Base-by-base conservation (phyloP, 2,329 filamentous ascomycete genomes). In the Fusarium fujikuroi region DNA sequence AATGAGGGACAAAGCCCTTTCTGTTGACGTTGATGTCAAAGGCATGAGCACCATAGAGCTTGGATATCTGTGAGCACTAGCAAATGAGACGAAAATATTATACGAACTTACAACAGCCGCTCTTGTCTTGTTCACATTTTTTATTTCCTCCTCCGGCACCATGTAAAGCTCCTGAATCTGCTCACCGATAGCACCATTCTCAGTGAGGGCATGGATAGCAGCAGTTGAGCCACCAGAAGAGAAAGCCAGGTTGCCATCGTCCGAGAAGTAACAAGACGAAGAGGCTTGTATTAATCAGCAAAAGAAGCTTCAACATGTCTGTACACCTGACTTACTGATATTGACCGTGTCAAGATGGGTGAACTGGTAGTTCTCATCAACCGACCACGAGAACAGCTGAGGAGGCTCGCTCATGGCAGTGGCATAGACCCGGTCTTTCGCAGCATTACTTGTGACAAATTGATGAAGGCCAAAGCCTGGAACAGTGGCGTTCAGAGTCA, bases 211-310 rank as follows among this genome's bases (percentile, higher is more conserved):
- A 19, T 62, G 60, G 7, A 62, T 62, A 7, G 32, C 32, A 12
- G 60, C 60, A 30, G 60, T 62, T 23, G 60, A 62, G 11, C 60
- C 52, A 19, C 60, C 60, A 46, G 60, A 62, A 9, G 52, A 62
- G 5, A 62, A 62, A 6, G 60, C 52, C 8, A 62, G 15, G 18
- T 59, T 59, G 8, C 60, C 60, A 14, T 62, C 52, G 7, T 62
- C 60, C 4, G 60, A 47, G 8, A 62, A 30, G 42, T 62, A 62
- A 25, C 60, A 62, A n/a, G 60, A 62, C 4, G 60, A 62, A 18
- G 60, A 62, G 3, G 60, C 60, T 62, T 10, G 2, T 19, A 23
- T 1, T 3, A 19, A 7, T 62, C 19, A 62, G 18, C 4, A 42
- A 14, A 21, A 3, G 1, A 9, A 11, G 7, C 14, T n/a, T 16